Conservation (phyloP, 768 basidiomycete genomes). For the Tephrocybe sp. region DNA sequence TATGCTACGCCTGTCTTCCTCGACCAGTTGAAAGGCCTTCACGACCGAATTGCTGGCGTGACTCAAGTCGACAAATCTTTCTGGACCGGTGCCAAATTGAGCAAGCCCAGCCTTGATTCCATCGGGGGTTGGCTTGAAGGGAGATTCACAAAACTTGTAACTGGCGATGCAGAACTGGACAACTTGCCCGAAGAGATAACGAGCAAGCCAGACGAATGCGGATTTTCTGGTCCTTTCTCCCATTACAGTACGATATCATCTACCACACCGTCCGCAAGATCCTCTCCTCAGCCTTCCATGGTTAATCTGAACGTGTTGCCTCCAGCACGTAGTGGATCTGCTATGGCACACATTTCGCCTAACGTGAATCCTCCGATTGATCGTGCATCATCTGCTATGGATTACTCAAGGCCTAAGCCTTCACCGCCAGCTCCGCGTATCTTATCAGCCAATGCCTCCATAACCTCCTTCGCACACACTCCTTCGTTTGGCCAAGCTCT, state of each 20-base stretch:
- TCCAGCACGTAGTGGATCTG: constrained; percentile 67
- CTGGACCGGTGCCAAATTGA: constrained; percentile 85
- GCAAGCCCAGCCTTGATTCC: constrained; percentile 89
- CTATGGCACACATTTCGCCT: constrained; percentile 57
- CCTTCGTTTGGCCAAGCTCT: constrained; percentile 33
- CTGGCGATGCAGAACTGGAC: constrained; percentile 76
- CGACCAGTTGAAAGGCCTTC: constrained; percentile 75
- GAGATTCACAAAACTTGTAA: constrained; percentile 90
- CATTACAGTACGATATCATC: constrained; percentile 94
- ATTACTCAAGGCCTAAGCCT: constrained; percentile 57
- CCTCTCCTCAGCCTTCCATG: constrained; percentile 70
- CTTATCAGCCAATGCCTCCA: constrained; percentile 50
- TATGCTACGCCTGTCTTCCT: constrained; percentile 66
- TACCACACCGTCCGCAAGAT: constrained; percentile 66
- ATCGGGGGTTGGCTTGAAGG: constrained; percentile 93
- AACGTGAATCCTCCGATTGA: constrained; percentile 57
- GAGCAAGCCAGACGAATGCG: constrained; percentile 35
- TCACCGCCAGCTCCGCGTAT: constrained; percentile 53
- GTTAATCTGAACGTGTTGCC: constrained; percentile 40
- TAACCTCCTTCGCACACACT: constrained; percentile 49
- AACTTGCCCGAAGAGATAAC: constrained; percentile 37
- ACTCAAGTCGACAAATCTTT: constrained; percentile 78
- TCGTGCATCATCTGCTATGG: constrained; percentile 78
- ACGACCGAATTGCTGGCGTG: constrained; percentile 74
- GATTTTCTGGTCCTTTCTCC: constrained; percentile 80